Base-by-base conservation (phyloP, 2,329 filamentous ascomycete species). In the Knufia fluminis region DNA sequence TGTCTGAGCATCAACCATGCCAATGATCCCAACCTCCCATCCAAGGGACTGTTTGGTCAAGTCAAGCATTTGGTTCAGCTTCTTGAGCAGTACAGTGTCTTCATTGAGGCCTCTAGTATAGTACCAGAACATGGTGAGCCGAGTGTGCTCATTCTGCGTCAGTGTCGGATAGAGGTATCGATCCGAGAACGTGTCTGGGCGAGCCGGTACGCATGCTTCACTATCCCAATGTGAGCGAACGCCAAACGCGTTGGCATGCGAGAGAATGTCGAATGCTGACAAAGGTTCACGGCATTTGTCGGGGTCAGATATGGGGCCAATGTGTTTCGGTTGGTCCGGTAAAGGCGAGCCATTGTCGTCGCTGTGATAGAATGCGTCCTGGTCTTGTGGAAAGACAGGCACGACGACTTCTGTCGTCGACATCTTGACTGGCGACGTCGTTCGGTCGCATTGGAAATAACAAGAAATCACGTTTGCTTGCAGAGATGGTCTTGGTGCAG, bases 1-100 rank as follows among this genome's bases (percentile, higher is more conserved):
- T 26, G 66, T 63, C 40, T 71, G 65, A 51, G 69, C 61, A 22
- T 70, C 67, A 3, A 73, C 60, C 2, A 73, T 56, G 1, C 71
- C 71, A 4, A 71, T 61, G 16, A 72, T 67, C n/a, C 64, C 70
- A 48, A 66, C 70, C 7, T 74, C 71, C 71, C 71, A 74, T 6
- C 63, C 69, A 3, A 67, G 64, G 1, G 66, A 66, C 19, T 72
- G 65, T 20, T 66, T 60, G 0, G 67, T 68, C 2, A 74, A 58
- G 14, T 62, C 58, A 0, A 69, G 62, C 51, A 72, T 72, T 22
- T 71, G 67, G 22, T 71, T 69, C 2, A 74, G 54, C 0, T 65
- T 63, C 2, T 62, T 62, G 14, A 72, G 58, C 31, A 73, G 60
- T 31, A 71, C 69, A 4, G 53, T 53, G 46, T 74, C 68, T 6